Evolutionary conservation across 371 early-diverging fungal species (phyloP), one percentile per base, ranked within the genome.

Genomic region (Capniomyces stellatus): DNA sequence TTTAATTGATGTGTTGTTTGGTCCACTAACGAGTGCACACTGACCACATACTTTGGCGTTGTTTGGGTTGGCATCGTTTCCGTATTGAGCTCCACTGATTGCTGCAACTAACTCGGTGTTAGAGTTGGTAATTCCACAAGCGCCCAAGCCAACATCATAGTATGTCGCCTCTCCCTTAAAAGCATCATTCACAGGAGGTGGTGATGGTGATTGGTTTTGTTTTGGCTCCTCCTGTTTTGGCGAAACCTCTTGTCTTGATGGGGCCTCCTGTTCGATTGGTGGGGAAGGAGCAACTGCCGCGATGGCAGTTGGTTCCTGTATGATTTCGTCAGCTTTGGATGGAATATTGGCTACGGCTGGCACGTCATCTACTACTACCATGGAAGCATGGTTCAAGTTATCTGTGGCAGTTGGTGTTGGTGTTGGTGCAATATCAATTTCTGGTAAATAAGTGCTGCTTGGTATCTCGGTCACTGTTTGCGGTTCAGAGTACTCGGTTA

Each of bases 1-100:
- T 29, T 58, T 65, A 25, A 74, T 72, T 3, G 58, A 54, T 19
- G 27, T n/a, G 8, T 69, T 67, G 31, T 48, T 51, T 0, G 61
- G 59, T n/a, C 64, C 65, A 1, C 44, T 63, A 41, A 68, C 56
- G 2, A 40, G 43, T 29, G 29, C 43, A n/a, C 46, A 41, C 8
- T 35, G 15, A 27, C 72, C 71, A 46, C 75, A 76, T 15, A 65
- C 58, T 0, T 67, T 58, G 30, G 71, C 71, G 10, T 47, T 51
- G 48, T 62, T 68, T 24, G 56, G 43, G 29, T 54, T 51, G 3
- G 60, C 43, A 21, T n/a, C 13, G 15, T 13, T 25, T 39, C 60
- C 60, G 39, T 52, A 55, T 25, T 55, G 54, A 4, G 31, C 29
- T 8, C 41, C 44, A 48, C 46, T 60, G n/a, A 60, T 27, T 13